Evolutionary conservation across 202 grass and related monocot species (phyloP).

Genomic region (Zizania palustris): DNA sequence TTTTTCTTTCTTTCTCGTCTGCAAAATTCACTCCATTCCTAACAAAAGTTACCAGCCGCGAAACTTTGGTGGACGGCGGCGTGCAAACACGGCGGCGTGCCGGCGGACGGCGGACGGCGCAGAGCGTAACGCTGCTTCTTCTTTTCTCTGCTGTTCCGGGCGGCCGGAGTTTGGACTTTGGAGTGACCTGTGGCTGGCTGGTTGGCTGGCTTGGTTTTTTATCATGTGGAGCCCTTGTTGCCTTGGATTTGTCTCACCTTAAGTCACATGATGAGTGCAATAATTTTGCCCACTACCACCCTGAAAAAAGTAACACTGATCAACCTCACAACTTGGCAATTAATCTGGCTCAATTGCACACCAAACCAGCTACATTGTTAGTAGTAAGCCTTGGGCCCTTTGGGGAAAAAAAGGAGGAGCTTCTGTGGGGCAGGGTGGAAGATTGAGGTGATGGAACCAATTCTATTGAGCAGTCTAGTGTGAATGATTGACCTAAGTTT

Average conservation of each 20-base stretch:
- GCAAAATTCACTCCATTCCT: background rate
- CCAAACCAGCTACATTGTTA: background rate
- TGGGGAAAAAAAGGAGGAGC: conserved; percentile 33
- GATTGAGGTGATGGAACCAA: background rate
- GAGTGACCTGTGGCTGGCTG: background rate
- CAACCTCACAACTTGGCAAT: conserved; percentile 10
- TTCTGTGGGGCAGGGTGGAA: conserved; percentile 38
- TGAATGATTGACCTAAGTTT: background rate
- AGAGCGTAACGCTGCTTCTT: conserved; percentile 9
- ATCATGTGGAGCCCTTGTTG: conserved; percentile 60
- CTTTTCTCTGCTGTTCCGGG: background rate
- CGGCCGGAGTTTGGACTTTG: conserved; percentile 28
- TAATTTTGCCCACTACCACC: conserved; percentile 44
- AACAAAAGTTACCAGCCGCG: too few relatives aligned
- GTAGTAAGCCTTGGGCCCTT: conserved; percentile 30
- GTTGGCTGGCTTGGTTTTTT: conserved; percentile 7
- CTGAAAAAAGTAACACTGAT: conserved; percentile 16
- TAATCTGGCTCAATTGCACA: background rate
- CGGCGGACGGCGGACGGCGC: too few relatives aligned
- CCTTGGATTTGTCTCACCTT: conserved; percentile 62
- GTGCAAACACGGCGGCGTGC: background rate
- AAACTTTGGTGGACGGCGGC: too few relatives aligned
- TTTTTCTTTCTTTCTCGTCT: background rate
- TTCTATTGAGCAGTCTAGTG: background rate
- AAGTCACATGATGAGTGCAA: conserved; percentile 44